These are phyloP conservation scores for Boletus insuetus DNA, from an alignment of 768 basidiomycete genomes.

Conservation along the genomic window DNA sequence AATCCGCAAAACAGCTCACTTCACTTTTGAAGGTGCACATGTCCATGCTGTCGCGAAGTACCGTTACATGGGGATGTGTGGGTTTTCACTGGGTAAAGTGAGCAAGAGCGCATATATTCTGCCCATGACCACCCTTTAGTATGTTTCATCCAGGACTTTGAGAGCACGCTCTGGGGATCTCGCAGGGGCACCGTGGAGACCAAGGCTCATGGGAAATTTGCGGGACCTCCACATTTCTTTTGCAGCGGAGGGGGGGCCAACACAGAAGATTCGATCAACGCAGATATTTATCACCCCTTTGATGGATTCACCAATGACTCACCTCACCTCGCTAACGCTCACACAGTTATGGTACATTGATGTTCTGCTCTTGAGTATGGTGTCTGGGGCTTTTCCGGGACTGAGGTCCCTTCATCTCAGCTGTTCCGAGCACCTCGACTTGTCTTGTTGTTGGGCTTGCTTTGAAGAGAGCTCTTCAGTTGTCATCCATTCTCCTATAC, in stretches of 20 bases:
- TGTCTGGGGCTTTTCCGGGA: constrained; percentile 45
- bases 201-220: constrained; percentile 34
- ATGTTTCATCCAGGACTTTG: constrained; percentile 16
- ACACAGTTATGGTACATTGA: constrained; percentile 59
- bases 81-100: constrained; percentile 50
- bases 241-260: constrained; percentile 39
- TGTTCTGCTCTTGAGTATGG: constrained; percentile 40
- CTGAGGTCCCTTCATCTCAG: constrained; percentile 52
- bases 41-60: constrained; percentile 27
- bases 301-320: constrained; percentile 23
- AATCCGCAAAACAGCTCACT: constrained; percentile 17
- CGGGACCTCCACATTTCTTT: constrained; percentile 42
- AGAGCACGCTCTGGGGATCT: constrained; percentile 17
- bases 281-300: constrained; percentile 35
- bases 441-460: constrained; percentile 61
- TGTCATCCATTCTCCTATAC: constrained; percentile 62
- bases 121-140: neutral
- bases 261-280: constrained; percentile 39
- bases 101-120: constrained; percentile 26
- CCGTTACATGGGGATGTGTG: constrained; percentile 11
- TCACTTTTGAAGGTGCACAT: constrained; percentile 33
- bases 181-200: constrained; percentile 25
- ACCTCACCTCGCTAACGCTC: constrained; percentile 48
- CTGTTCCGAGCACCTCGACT: constrained; percentile 56
- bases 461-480: constrained; percentile 58